phyloP scores from a whole-genome alignment of 2,329 filamentous ascomycete species.

The Hirsutella thompsonii region DNA sequence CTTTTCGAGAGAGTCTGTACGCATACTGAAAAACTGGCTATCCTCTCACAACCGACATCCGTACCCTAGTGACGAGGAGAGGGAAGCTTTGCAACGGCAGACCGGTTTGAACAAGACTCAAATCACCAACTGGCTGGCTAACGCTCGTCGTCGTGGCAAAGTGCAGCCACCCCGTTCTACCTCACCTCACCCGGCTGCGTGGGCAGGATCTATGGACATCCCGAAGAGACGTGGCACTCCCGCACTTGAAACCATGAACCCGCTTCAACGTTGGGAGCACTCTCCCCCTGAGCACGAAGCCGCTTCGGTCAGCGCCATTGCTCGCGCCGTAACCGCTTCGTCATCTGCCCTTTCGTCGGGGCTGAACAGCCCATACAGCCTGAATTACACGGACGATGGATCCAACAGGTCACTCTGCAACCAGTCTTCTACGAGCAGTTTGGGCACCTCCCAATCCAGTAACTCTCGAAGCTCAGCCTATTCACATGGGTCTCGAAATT shows the following conservation, averaged over 20 bases:
- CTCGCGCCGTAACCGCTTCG: constrained; percentile 41
- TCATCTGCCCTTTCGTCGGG: constrained; percentile 38
- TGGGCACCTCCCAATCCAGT: constrained; percentile 48
- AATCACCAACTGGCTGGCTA: constrained; percentile 86
- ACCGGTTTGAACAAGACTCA: constrained; percentile 75
- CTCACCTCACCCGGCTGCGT: constrained; percentile 53
- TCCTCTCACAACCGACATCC: constrained; percentile 68
- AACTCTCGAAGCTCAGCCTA: constrained; percentile 46
- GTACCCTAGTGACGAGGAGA: constrained; percentile 80
- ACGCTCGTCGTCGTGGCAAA: constrained; percentile 74
- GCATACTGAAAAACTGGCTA: constrained; percentile 75
- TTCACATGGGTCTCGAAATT: constrained; percentile 44
- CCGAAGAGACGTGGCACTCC: constrained; percentile 47
- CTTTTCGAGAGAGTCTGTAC: constrained; percentile 70
- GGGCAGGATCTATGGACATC: constrained; percentile 59
- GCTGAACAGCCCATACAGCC: constrained; percentile 42
- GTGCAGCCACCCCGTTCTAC: constrained; percentile 53
- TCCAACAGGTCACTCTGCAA: constrained; percentile 45
- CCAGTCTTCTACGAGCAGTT: constrained; percentile 45
- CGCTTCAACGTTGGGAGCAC: constrained; percentile 44
- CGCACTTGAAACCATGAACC: constrained; percentile 39
- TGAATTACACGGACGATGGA: constrained; percentile 47
- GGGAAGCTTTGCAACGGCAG: constrained; percentile 61
- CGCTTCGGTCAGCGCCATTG: constrained; percentile 45
- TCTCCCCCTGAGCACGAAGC: constrained; percentile 49